Percentiles rank a stretch among this genome's conserved stretches.
These are phyloP conservation scores for Hortiboletus flavorubellus DNA, from an alignment of 768 basidiomycete genomes.

Conservation along the genomic window DNA sequence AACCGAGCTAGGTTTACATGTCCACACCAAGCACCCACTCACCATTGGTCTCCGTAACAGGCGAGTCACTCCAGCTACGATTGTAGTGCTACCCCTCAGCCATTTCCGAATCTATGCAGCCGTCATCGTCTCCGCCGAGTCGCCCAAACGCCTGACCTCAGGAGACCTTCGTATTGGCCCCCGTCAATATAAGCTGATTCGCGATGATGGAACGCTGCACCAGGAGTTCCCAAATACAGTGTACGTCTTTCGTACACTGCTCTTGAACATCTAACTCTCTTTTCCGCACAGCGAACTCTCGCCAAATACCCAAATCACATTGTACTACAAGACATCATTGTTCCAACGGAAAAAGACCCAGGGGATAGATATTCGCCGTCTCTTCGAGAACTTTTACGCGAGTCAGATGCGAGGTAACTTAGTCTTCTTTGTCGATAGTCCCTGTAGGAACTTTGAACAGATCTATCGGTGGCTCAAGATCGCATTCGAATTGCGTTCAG, in stretches of 20 bases:
- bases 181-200: not conserved
- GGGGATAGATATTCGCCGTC: not conserved
- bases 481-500: not conserved
- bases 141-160: not conserved
- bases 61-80: too few relatives aligned
- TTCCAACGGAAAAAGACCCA: too few relatives aligned
- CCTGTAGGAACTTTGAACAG: not conserved
- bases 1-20: too few relatives aligned
- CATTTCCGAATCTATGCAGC: too few relatives aligned
- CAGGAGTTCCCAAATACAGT: not conserved
- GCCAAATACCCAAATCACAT: not conserved
- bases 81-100: too few relatives aligned
- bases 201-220: not conserved
- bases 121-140: too few relatives aligned
- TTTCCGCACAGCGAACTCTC: not conserved
- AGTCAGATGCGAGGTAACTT: not conserved
- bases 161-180: not conserved
- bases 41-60: too few relatives aligned
- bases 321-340: not conserved
- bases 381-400: not conserved
- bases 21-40: too few relatives aligned
- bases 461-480: not conserved
- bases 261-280: not conserved
- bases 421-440: not conserved
- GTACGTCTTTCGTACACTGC: not conserved